Evolutionary conservation across 2,329 filamentous ascomycete genomes (phyloP), one percentile per base, ranked within the genome.

Genomic region (Pseudopithomyces chartarum): DNA sequence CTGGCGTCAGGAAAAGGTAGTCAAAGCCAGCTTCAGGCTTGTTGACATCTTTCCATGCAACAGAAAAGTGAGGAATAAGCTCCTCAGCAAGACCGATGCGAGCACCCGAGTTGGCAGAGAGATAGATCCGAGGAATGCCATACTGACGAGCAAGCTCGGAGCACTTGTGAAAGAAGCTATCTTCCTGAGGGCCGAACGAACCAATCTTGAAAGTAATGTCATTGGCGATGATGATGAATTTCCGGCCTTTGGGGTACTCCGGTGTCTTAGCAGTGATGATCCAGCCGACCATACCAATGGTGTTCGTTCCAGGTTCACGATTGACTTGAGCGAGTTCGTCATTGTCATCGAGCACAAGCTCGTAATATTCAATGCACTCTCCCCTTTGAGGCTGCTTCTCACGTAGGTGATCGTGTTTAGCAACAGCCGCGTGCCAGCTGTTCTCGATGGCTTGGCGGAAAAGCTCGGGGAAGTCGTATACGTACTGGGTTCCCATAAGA

Each of bases 141-240:
- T 97, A 84, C 82, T 92, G 94, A 69, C 93, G 89, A 60, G 95
- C 95, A 64, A 97, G 84, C 79, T 99, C 93, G 10, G 95, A 98
- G 82, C 95, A 99, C 85, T 98, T 97, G 84, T 96, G 85, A 87
- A 99, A 99, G 87, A 97, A 99, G 69, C 91, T 90, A 79, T 99
- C 95, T 81, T 99, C 95, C 79, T 90, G 89, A 39, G 95, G 95
- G 51, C 95, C 95, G 76, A 99, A 99, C 1, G 92, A 97, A 72
- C 95, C 95, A 76, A 98, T 99, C 84, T 96, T 96, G 85, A 92
- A 98, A 17, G 95, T 99, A 77, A 99, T 99, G 74, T 99, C 95
- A 84, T 99, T 99, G 84, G 95, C 93, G 61, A 99, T 89, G 63
- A 99, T 91, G 74, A 99, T 88, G 80, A 98, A 97, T 73, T 91